These are phyloP conservation scores for Stagonosporopsis rhizophila DNA, from an alignment of 2,329 filamentous ascomycete genomes.

Conservation along the genomic window DNA sequence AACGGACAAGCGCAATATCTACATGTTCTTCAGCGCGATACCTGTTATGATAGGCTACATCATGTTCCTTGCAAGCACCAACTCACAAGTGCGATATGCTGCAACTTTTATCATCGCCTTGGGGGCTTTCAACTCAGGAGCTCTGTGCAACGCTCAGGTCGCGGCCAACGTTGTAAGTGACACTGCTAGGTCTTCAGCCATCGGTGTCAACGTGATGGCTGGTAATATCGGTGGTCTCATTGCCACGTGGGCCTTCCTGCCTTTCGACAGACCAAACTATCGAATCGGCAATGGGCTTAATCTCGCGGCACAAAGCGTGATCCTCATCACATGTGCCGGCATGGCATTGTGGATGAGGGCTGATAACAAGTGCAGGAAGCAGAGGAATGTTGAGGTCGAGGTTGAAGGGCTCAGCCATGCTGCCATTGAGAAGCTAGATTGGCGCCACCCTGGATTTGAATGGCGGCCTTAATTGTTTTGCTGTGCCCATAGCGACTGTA, in stretches of 20 bases:
- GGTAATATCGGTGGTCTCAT: not conserved
- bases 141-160: not conserved
- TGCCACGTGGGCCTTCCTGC: not conserved
- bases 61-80: not conserved
- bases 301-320: not conserved
- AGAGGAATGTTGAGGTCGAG: not conserved
- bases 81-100: not conserved
- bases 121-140: not conserved
- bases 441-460: not conserved
- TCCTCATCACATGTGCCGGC: not conserved
- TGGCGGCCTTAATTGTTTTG: not conserved
- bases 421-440: not conserved
- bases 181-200: not conserved
- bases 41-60: constrained; percentile 70
- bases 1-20: constrained; percentile 63
- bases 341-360: not conserved
- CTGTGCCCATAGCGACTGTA: not conserved
- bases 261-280: not conserved
- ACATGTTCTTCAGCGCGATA: constrained; percentile 64
- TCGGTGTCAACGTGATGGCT: not conserved
- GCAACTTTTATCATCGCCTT: not conserved
- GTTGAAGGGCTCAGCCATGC: not conserved
- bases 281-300: not conserved
- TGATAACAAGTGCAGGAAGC: not conserved
- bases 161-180: not conserved